These are phyloP conservation scores for Schizochytrium sp. DNA, from an alignment of 108 stramenopile genomes.

Conservation along the genomic window DNA sequence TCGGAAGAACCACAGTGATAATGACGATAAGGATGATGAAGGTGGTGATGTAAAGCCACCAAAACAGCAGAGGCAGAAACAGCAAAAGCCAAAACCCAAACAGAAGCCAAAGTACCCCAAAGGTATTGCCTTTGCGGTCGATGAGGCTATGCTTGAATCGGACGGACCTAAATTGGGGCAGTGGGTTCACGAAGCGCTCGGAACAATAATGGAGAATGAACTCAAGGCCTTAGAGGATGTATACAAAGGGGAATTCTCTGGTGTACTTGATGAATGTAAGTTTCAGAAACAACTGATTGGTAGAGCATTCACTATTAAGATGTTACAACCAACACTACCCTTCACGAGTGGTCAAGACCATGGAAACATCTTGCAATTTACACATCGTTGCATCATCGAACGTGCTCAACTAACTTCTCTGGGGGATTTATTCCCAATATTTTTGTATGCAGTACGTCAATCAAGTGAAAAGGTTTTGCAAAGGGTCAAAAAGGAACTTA, in stretches of 20 bases:
- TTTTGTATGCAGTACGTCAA: background rate
- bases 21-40: no score
- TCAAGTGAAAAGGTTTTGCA: constrained; percentile 20
- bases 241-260: background rate
- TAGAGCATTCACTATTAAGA: no score
- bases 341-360: no score
- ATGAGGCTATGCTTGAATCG: constrained; percentile 21
- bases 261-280: background rate
- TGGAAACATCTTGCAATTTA: no score
- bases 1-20: background rate
- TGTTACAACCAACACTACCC: no score
- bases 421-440: no score
- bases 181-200: constrained; percentile 26
- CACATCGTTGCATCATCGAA: no score
- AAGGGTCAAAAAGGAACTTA: background rate
- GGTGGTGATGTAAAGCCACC: no score
- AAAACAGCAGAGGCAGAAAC: no score
- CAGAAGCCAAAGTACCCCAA: constrained; percentile 7
- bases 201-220: background rate
- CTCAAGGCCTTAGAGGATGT: background rate
- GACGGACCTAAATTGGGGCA: background rate
- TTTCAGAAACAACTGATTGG: no score
- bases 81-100: background rate
- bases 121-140: background rate
- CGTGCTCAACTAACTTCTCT: no score